Conservation (phyloP, 1,284 basidiomycete species). For the Tetrapyrgos nigripes region DNA sequence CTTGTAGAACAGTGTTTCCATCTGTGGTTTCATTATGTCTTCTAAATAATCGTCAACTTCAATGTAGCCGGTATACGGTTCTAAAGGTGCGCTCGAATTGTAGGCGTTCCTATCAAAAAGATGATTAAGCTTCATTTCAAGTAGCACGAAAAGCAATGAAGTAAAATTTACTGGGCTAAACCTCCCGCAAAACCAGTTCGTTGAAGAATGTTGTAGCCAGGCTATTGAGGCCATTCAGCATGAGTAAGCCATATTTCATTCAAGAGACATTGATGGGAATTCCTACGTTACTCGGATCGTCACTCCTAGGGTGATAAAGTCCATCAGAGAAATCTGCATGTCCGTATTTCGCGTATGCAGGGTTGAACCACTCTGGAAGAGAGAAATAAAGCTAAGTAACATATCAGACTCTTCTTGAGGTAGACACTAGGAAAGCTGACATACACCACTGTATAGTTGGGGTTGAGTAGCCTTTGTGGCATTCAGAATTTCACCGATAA, state of each 20-base stretch:
- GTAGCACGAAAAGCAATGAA: no score
- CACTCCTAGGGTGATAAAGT: constrained; percentile 12
- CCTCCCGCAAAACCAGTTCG: constrained; percentile 39
- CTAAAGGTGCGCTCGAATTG: constrained; percentile 34
- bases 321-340: constrained; percentile 15
- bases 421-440: background rate
- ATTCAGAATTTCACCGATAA: constrained; percentile 43
- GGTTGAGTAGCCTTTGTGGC: constrained; percentile 37
- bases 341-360: constrained; percentile 18
- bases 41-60: constrained; percentile 42
- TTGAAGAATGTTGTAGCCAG: constrained; percentile 39
- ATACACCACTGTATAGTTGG: constrained; percentile 32
- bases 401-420: background rate
- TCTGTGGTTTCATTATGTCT: constrained; percentile 47
- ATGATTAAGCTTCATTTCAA: background rate
- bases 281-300: constrained; percentile 5
- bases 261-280: constrained; percentile 17
- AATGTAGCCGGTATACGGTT: constrained; percentile 46
- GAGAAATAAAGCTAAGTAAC: constrained; percentile 26
- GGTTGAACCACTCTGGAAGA: constrained; percentile 36
- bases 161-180: constrained; percentile 27
- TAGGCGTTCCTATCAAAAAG: constrained; percentile 33
- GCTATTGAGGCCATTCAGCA: constrained; percentile 19
- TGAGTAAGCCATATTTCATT: no score
- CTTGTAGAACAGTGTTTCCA: constrained; percentile 40